Percentiles rank a stretch among this genome's conserved stretches.
These are phyloP conservation scores for Lipomyces sp. DNA, from an alignment of 805 yeast species.

Conservation along the genomic window DNA sequence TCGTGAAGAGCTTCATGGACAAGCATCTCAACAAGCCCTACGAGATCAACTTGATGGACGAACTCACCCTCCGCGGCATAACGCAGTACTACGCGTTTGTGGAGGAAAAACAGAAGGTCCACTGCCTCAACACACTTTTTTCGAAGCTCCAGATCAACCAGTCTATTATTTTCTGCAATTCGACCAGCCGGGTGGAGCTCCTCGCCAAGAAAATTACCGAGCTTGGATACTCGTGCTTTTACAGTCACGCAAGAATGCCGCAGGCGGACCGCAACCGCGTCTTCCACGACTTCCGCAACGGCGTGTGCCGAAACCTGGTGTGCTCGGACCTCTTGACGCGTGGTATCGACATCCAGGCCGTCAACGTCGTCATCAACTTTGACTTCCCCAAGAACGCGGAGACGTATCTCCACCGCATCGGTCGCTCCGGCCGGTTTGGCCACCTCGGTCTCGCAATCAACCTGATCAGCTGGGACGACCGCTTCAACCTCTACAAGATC, in stretches of 20 bases:
- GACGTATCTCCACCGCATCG: conserved; percentile 95
- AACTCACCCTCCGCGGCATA: conserved; percentile 90
- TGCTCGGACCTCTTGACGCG: conserved; percentile 95
- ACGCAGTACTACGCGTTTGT: conserved; percentile 98
- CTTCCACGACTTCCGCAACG: conserved; percentile 97
- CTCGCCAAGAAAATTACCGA: conserved; percentile 95
- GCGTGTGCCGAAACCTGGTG: conserved; percentile 93
- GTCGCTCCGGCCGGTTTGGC: conserved; percentile 98
- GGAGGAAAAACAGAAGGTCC: conserved; percentile 92
- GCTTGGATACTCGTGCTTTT: conserved; percentile 92
- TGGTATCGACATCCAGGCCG: conserved; percentile 99
- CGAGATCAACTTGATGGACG: conserved; percentile 97
- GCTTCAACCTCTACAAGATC: conserved; percentile 87
- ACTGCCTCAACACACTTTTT: conserved; percentile 91
- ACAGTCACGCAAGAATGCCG: conserved; percentile 96
- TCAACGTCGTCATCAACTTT: conserved; percentile 94
- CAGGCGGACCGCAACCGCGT: conserved; percentile 96
- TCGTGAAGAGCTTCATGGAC: conserved; percentile 90
- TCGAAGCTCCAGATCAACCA: conserved; percentile 94
- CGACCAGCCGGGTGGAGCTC: conserved; percentile 92
- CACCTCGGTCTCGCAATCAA: conserved; percentile 97
- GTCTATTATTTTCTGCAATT: conserved; percentile 94
- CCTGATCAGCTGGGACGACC: conserved; percentile 93
- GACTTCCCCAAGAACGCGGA: conserved; percentile 98
- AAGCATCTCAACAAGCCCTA: conserved; percentile 85